Base-by-base conservation (phyloP, 148 eudicot species). In the Bassia scoparia region DNA sequence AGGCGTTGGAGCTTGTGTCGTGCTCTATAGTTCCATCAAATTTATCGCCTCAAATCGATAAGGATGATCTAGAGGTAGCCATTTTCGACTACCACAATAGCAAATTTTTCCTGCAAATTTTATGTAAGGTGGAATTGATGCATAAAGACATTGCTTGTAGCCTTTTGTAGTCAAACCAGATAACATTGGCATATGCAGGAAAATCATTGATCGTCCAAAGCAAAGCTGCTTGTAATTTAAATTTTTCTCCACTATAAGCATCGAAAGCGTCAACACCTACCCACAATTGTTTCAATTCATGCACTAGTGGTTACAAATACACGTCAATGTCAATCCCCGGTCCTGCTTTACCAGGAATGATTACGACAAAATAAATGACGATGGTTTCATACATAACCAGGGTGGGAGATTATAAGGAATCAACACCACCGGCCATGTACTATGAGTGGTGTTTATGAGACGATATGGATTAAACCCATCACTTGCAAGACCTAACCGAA, bases 11-110 rank as follows among this genome's bases (percentile, higher is more conserved):
- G 70, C 62, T 9, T 31, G n/a, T 44, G 14, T 52, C 62, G 65
- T 52, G 10, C 72, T n/a, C n/a, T n/a, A n/a, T n/a, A n/a, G n/a
- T n/a, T n/a, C 71, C 64, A 65, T 74, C 63, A 74, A 74, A 74
- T 13, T 33, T 33, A 1, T 63, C 70, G 7, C 61, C 54, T 64
- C 62, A 50, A 18, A 65, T 31, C 61, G 3, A 53, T 33, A 61
- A 34, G 53, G 38, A 24, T 73, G 76, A 73, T 31, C 18, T 38
- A 30, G 20, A 30, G 35, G 24, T 27, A 73, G 20, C 76, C 76
- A 73, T 21, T 27, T 61, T 43, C 58, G 2, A 27, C 18, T 10
- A 15, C 50, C 70, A n/a, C 14, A n/a, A n/a, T n/a, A n/a, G n/a
- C n/a, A n/a, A n/a, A n/a, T n/a, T n/a, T n/a, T n/a, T n/a, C n/a